phyloP scores from a whole-genome alignment of 768 basidiomycete genomes.

The Xanthoconium stramineum region DNA sequence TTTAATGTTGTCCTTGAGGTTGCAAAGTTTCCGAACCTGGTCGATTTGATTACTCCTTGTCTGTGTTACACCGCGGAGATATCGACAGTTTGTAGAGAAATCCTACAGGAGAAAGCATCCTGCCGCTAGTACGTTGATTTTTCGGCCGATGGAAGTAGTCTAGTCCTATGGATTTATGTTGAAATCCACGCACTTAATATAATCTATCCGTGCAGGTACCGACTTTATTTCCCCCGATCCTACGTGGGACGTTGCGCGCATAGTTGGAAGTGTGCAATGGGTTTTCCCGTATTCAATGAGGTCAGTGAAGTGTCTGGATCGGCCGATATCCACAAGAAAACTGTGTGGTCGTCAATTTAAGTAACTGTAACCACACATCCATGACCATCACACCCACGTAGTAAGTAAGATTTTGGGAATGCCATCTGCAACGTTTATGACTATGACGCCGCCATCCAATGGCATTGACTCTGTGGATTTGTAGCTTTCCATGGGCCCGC shows the following conservation, averaged over 20 bases:
- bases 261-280: background rate
- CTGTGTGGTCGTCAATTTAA: no score
- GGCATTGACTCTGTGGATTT: no score
- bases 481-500: no score
- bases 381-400: no score
- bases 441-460: no score
- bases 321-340: no score
- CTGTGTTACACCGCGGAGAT: background rate
- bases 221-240: conserved; percentile 1
- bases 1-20: conserved; percentile 13
- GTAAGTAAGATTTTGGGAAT: no score
- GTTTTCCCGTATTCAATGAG: no score
- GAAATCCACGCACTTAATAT: background rate
- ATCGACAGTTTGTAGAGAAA: background rate
- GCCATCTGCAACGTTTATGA: no score
- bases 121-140: conserved; percentile 5
- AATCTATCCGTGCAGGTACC: background rate
- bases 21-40: conserved; percentile 4
- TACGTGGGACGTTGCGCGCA: conserved; percentile 5
- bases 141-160: conserved; percentile 6
- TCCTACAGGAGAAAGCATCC: conserved; percentile 14
- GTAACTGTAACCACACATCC: no score
- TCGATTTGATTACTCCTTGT: background rate
- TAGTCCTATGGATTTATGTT: conserved; percentile 5
- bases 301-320: no score